Evolutionary conservation across 495 filamentous ascomycete species (phyloP).

Genomic region (Parachaetomium inaequale): DNA sequence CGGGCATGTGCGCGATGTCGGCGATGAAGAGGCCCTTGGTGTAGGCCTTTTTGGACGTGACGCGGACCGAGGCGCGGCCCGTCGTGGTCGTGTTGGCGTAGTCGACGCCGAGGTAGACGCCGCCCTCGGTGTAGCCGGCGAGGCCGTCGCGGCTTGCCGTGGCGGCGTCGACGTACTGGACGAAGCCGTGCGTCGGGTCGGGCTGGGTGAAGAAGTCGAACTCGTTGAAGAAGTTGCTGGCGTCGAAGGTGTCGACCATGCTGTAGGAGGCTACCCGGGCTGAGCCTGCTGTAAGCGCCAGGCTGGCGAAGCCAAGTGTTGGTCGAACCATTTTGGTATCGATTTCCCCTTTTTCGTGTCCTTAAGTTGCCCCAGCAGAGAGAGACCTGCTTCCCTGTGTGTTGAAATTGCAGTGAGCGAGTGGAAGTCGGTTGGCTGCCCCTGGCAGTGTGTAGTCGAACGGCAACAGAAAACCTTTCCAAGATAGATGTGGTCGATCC

Average conservation of each 20-base stretch:
- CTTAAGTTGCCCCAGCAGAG: neutral
- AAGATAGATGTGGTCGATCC: neutral
- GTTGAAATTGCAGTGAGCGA: neutral
- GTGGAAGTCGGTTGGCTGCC: neutral
- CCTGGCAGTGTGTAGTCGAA: slow-evolving; percentile 3
- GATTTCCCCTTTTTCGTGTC: neutral
- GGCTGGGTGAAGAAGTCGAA: slow-evolving; percentile 52
- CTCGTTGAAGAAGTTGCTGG: slow-evolving; percentile 53
- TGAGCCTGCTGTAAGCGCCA: slow-evolving; percentile 15
- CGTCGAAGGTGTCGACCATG: slow-evolving; percentile 46
- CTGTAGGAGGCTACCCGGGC: slow-evolving; percentile 36
- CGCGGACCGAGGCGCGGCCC: slow-evolving; percentile 66
- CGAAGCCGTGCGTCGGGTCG: slow-evolving; percentile 69
- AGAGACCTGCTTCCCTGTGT: slow-evolving; percentile 2
- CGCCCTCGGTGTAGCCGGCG: slow-evolving; percentile 51
- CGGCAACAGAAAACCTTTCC: neutral
- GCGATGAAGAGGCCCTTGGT: slow-evolving; percentile 67
- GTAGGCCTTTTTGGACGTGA: slow-evolving; percentile 65
- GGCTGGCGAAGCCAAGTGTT: neutral
- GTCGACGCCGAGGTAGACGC: slow-evolving; percentile 55
- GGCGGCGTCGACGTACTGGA: slow-evolving; percentile 57
- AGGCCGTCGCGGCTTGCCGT: slow-evolving; percentile 56
- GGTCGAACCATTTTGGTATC: slow-evolving; percentile 10
- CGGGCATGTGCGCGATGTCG: slow-evolving; percentile 75
- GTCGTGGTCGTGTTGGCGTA: slow-evolving; percentile 41